Conservation (phyloP, 306 rosid species). For the Mimosa bimucronata region DNA sequence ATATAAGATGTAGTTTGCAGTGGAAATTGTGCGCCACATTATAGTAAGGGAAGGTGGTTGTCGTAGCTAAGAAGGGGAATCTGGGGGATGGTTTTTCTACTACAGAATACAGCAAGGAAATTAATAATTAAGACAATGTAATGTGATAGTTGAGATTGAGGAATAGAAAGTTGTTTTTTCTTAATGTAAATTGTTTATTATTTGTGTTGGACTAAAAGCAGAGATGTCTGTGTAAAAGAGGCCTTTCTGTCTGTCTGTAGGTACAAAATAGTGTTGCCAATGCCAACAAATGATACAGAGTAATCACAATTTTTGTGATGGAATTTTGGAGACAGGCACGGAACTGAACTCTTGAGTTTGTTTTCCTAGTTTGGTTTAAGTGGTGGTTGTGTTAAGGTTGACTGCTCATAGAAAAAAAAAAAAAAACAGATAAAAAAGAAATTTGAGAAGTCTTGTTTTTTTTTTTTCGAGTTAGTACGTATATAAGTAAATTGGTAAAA, state of each 20-base stretch:
- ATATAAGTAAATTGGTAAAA: background rate
- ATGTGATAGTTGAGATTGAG: slow-evolving; percentile 1
- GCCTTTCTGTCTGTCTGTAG: background rate
- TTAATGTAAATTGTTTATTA: background rate
- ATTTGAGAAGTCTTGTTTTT: background rate
- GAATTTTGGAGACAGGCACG: background rate
- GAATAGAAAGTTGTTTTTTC: background rate
- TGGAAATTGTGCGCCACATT: no score
- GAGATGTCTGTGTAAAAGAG: background rate
- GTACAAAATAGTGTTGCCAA: background rate
- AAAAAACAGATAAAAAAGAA: no score
- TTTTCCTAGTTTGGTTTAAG: background rate
- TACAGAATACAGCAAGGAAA: background rate
- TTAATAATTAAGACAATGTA: background rate
- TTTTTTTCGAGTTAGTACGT: background rate
- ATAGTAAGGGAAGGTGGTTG: no score
- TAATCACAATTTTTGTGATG: background rate
- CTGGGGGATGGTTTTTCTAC: background rate
- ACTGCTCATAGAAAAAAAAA: background rate
- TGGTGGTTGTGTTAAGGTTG: background rate
- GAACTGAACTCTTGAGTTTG: background rate
- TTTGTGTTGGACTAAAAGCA: background rate
- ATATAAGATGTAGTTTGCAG: no score
- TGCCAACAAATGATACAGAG: background rate
- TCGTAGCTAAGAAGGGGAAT: background rate